Evolutionary conservation across 2,329 filamentous ascomycete species (phyloP).

Genomic region (Botryosphaeria dothidea): DNA sequence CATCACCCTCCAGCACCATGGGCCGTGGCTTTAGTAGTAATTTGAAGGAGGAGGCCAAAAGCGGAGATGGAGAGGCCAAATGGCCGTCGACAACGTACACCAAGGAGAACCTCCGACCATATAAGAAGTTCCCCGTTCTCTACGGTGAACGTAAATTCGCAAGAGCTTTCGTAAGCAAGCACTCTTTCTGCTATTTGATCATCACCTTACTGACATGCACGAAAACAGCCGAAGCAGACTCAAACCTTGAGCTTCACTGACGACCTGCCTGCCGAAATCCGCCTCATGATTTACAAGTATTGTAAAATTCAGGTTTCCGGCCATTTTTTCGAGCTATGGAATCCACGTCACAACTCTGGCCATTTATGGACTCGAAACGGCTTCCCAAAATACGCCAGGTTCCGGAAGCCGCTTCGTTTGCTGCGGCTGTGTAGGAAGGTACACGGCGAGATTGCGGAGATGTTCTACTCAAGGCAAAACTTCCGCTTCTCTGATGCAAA

Average conservation of each 20-base stretch:
- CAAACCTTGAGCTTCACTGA: slow-evolving; percentile 8
- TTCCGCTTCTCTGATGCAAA: background rate
- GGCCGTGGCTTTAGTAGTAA: no score
- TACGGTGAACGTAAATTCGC: background rate
- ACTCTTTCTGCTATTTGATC: background rate
- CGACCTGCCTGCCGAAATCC: slow-evolving; percentile 10
- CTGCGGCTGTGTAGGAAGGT: slow-evolving; percentile 2
- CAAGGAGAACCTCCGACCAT: background rate
- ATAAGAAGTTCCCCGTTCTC: background rate
- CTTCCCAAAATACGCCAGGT: background rate
- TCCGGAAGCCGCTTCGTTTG: background rate
- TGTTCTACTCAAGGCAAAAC: background rate
- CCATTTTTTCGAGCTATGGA: background rate
- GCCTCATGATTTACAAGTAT: slow-evolving; percentile 1
- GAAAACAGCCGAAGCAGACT: background rate
- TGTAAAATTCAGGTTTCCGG: background rate
- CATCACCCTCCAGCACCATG: no score
- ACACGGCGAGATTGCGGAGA: background rate
- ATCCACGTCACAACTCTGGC: background rate
- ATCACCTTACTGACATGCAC: background rate
- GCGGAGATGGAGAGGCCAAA: background rate
- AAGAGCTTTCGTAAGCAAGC: background rate
- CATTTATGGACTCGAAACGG: background rate
- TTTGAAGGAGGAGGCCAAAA: no score
- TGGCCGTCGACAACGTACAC: background rate